These are phyloP conservation scores for Aspergillus nidulans DNA, from an alignment of 495 filamentous ascomycete genomes.

Conservation along the genomic window DNA sequence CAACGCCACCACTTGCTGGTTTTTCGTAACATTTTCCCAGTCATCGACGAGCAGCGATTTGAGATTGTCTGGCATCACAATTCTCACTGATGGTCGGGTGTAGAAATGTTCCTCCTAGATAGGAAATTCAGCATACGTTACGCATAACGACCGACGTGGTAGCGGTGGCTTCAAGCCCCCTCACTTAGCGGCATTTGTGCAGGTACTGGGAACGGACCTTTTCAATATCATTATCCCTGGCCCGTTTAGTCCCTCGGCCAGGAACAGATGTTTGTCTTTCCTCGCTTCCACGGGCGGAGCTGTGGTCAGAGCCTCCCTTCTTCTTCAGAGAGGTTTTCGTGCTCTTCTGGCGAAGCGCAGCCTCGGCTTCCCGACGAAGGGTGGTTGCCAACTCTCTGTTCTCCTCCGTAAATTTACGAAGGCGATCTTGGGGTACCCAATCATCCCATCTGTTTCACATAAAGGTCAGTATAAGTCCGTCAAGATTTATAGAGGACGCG, in stretches of 20 bases:
- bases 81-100: constrained; percentile 70
- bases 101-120: constrained; percentile 81
- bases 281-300: constrained; percentile 80
- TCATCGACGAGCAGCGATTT: constrained; percentile 93
- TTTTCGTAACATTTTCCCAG: constrained; percentile 98
- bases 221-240: constrained; percentile 79
- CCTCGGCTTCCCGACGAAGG: constrained; percentile 41
- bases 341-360: constrained; percentile 33
- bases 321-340: constrained; percentile 53
- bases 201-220: constrained; percentile 54
- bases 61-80: constrained; percentile 74
- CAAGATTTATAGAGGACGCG: background rate
- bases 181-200: background rate
- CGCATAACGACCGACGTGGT: background rate
- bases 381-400: constrained; percentile 74
- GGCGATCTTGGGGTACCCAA: constrained; percentile 92
- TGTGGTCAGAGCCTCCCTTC: constrained; percentile 65
- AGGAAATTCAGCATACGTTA: background rate
- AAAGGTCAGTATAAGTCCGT: constrained; percentile 11
- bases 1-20: constrained; percentile 76
- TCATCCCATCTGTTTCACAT: constrained; percentile 76
- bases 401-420: constrained; percentile 91
- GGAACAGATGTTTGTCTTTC: constrained; percentile 69
- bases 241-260: constrained; percentile 63
- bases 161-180: background rate